Evolutionary conservation across 306 rosid species (phyloP), one percentile per base, ranked within the genome.

Genomic region (Nissolia schottii): DNA sequence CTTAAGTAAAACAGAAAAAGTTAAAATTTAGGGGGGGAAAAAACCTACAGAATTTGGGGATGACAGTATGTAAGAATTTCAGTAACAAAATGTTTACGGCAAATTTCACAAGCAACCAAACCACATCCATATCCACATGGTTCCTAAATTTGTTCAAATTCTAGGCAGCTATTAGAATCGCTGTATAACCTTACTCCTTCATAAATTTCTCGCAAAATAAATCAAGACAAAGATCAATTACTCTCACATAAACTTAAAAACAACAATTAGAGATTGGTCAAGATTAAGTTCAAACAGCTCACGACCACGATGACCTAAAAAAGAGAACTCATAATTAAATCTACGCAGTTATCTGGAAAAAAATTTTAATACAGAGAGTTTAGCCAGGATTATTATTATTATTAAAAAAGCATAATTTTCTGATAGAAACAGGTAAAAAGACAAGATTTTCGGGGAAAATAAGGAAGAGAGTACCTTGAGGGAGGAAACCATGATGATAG

Each of bases 401-500:
- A 55, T 2, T 7, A 60, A 28, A 3, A 12, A 34, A 9, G 3
- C 14, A 23, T 2, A 63, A 35, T 16, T 16, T 59, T 8, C 10
- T 35, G 49, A 51, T 7, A 5, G 34, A 24, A 23, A 9, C 0
- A 22, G 16, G 18, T 1, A 34, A 24, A 12, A 59, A 41, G 25
- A 24, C 4, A 34, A 29, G 15, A 40, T n/a, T 38, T 59, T 11
- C 16, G 3, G 16, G 12, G 10, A 38, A 61, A 63, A 68, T 3
- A 35, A 59, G 12, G 0, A 35, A 14, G 40, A 38, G 14, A 48
- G 34, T 67, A 80, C 84, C 80, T 68, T 74, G 20, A 7, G 25
- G 15, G 80, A 29, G 56, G 72, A 38, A 53, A 18, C 73, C 80
- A 80, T 80, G 7, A 10, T 38, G 8, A 46, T 9, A 13, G 32